Evolutionary conservation across 768 basidiomycete species (phyloP), one percentile per base, ranked within the genome.

Genomic region (Lactifluus subvellereus): DNA sequence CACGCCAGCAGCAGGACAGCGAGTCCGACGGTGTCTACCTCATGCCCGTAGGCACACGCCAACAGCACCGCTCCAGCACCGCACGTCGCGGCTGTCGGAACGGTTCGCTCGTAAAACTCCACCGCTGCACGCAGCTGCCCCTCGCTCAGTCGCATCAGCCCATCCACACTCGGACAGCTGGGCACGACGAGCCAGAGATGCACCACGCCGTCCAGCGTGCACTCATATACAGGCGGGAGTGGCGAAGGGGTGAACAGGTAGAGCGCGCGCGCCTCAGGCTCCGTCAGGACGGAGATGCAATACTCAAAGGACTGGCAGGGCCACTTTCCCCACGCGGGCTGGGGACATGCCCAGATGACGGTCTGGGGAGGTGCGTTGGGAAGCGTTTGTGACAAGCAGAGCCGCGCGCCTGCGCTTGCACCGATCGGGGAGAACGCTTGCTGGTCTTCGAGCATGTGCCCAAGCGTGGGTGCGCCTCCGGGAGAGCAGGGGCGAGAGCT

Each of bases 121-220:
- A 59, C 22, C 2, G 57, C 62, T 0, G 57, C 45, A 2, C 47
- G 30, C 51, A 64, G 30, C 57, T 59, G 62, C 2, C 27, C 52
- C 9, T 59, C 47, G 30, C 43, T 63, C 14, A 63, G 27, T 30
- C 40, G 62, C n/a, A 54, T 40, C 27, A 16, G 37, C 13, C 57
- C 51, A 13, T 22, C 45, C 11, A 6, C 49, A 0, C 20, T 40
- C n/a, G 32, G 40, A 14, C 52, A 37, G 14, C 45, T 35, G 9
- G 62, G 57, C 14, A 64, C 57, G 57, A 64, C 4, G 16, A 63
- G 57, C 52, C 62, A 64, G 22, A 64, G 45, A 35, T 64, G 57
- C 30, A 14, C 16, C 14, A 43, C 57, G 30, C 49, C 55, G 6
- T 64, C 62, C 11, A 59, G 0, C 1, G 47, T n/a, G 16, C 47